Conservation (phyloP, 225 moss, liverwort and hornwort genomes). For the Pseudisothecium myosuroides region DNA sequence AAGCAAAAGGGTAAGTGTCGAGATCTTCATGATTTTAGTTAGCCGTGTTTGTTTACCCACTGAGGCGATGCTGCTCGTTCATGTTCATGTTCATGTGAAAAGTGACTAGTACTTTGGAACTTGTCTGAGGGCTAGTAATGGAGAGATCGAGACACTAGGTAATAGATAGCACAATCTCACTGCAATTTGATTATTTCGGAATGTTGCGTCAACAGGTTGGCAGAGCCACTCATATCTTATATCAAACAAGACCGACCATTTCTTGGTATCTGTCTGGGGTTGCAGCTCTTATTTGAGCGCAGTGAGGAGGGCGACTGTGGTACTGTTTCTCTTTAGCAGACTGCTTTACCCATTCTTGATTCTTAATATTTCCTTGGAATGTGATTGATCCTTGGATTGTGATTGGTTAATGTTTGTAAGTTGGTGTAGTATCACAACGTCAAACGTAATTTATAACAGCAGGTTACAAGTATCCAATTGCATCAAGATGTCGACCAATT, state of each 20-base stretch:
- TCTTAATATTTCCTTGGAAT: neutral
- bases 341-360: neutral
- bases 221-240: conserved; percentile 62
- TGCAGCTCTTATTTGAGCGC: conserved; percentile 78
- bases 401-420: neutral
- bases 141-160: neutral
- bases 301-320: conserved; percentile 79
- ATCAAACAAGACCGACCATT: conserved; percentile 81
- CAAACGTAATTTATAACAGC: neutral
- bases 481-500: neutral
- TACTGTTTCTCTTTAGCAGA: conserved; percentile 16
- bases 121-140: neutral
- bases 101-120: neutral
- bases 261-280: conserved; percentile 91
- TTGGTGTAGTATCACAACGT: neutral
- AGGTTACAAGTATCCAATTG: neutral
- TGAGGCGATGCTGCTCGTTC: neutral
- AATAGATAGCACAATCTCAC: neutral
- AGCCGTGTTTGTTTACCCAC: neutral
- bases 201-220: conserved; percentile 42
- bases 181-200: neutral
- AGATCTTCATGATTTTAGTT: neutral
- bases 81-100: neutral
- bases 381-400: neutral
- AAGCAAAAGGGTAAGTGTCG: conserved; percentile 54